These are phyloP conservation scores for Heliamphora pulchella DNA, from an alignment of 179 eudicot genomes.

Conservation along the genomic window DNA sequence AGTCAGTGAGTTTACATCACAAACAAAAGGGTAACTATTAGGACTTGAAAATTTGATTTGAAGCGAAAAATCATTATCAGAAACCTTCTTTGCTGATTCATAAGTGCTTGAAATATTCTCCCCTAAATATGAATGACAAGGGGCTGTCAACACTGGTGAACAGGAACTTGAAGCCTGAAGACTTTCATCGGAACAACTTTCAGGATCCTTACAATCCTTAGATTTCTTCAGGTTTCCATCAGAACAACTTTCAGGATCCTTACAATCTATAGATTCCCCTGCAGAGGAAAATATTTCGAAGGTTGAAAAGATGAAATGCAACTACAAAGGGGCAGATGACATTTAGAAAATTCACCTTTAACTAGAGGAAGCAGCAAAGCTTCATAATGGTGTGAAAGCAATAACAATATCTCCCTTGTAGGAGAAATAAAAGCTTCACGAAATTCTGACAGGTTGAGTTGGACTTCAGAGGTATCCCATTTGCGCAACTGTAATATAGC, in stretches of 20 bases:
- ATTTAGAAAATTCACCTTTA: slow-evolving; percentile 37
- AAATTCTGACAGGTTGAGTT: slow-evolving; percentile 46
- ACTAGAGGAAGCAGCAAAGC: slow-evolving; percentile 67
- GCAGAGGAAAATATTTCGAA: slow-evolving; percentile 22
- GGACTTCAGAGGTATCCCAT: slow-evolving; percentile 50
- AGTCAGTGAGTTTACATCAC: slow-evolving; percentile 70
- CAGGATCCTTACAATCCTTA: slow-evolving; percentile 26
- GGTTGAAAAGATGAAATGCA: background rate
- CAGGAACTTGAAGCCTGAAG: slow-evolving; percentile 27
- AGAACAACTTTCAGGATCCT: slow-evolving; percentile 29
- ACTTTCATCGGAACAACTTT: slow-evolving; percentile 26
- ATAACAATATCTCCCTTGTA: slow-evolving; percentile 54
- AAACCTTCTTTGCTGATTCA: slow-evolving; percentile 32
- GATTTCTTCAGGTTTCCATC: slow-evolving; percentile 24
- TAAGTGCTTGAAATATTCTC: slow-evolving; percentile 40
- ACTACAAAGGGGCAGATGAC: slow-evolving; percentile 4
- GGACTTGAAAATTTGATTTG: slow-evolving; percentile 25
- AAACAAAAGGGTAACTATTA: slow-evolving; percentile 41
- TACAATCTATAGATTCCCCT: slow-evolving; percentile 34
- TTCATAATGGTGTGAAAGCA: slow-evolving; percentile 60
- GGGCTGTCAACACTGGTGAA: slow-evolving; percentile 20
- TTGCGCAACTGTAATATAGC: slow-evolving; percentile 72
- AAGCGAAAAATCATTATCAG: slow-evolving; percentile 24
- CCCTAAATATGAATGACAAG: slow-evolving; percentile 28
- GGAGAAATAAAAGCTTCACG: slow-evolving; percentile 88